phyloP scores from a whole-genome alignment of 805 yeast species.

The Kodamaea sagamina region DNA sequence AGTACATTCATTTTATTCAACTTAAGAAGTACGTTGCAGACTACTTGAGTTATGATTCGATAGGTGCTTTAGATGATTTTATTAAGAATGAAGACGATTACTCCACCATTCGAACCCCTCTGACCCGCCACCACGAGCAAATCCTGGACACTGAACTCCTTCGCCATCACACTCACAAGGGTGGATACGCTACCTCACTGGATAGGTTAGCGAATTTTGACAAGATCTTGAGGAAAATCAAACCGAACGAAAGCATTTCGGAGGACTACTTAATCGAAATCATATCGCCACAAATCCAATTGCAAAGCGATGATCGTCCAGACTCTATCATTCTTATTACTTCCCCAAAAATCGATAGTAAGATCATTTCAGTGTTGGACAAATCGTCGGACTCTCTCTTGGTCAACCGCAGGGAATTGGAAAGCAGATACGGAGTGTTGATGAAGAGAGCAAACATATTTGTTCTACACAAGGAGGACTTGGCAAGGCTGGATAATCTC shows the following conservation, averaged over 20 bases:
- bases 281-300: slow-evolving; percentile 46
- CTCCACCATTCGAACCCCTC: neutral
- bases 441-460: slow-evolving; percentile 72
- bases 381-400: slow-evolving; percentile 33
- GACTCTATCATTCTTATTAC: slow-evolving; percentile 68
- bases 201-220: slow-evolving; percentile 32
- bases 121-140: neutral
- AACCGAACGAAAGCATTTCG: slow-evolving; percentile 29
- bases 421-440: slow-evolving; percentile 69
- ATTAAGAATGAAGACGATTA: slow-evolving; percentile 20
- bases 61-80: slow-evolving; percentile 35
- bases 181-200: slow-evolving; percentile 6
- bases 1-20: slow-evolving; percentile 41
- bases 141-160: neutral
- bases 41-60: slow-evolving; percentile 38
- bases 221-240: slow-evolving; percentile 26
- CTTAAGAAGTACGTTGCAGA: slow-evolving; percentile 27
- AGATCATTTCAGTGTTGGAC: slow-evolving; percentile 65
- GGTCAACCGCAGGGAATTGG: slow-evolving; percentile 43
- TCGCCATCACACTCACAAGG: neutral
- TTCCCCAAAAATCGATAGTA: slow-evolving; percentile 69
- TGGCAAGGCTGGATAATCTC: slow-evolving; percentile 35
- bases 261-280: slow-evolving; percentile 42
- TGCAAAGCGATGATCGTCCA: slow-evolving; percentile 39
- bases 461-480: slow-evolving; percentile 56